Percentiles rank a stretch among this genome's conserved stretches.
Evolutionary conservation across 352 stramenopile genomes (phyloP).

Genomic region (Globisporangium nodosum): DNA sequence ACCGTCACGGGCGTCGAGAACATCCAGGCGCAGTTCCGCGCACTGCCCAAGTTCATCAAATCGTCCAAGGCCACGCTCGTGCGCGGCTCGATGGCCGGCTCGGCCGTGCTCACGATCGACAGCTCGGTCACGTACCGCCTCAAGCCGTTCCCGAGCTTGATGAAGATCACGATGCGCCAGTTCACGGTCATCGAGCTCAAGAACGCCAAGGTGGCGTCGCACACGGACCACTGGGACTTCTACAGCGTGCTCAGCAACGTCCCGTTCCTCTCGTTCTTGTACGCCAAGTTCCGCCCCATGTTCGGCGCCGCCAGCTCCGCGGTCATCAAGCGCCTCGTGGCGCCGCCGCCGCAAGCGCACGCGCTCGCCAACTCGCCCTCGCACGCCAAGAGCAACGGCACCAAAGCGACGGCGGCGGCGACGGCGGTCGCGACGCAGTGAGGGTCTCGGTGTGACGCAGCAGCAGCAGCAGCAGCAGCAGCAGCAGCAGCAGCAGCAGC

Average conservation of each 20-base stretch:
- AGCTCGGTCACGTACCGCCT: slow-evolving; percentile 71
- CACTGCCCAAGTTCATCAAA: slow-evolving; percentile 72
- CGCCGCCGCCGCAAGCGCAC: slow-evolving; percentile 12
- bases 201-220: slow-evolving; percentile 67
- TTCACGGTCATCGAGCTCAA: slow-evolving; percentile 84
- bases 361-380: slow-evolving; percentile 14
- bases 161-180: slow-evolving; percentile 67
- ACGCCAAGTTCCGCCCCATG: slow-evolving; percentile 71
- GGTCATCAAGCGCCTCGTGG: slow-evolving; percentile 65
- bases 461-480: neutral
- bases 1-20: slow-evolving; percentile 69
- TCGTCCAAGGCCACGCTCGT: slow-evolving; percentile 73
- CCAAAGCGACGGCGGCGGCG: neutral
- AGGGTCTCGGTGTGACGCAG: neutral
- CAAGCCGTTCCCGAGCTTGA: slow-evolving; percentile 65
- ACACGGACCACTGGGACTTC: slow-evolving; percentile 85
- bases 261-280: slow-evolving; percentile 73
- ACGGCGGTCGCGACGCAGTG: slow-evolving; percentile 28
- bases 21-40: slow-evolving; percentile 82
- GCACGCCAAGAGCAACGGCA: slow-evolving; percentile 13
- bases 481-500: neutral
- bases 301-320: slow-evolving; percentile 61
- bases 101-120: slow-evolving; percentile 74
- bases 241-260: slow-evolving; percentile 78
- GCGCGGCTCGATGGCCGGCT: slow-evolving; percentile 77